These are phyloP conservation scores for Apiospora pterosperma DNA, from an alignment of 2,329 filamentous ascomycete genomes.

Conservation along the genomic window DNA sequence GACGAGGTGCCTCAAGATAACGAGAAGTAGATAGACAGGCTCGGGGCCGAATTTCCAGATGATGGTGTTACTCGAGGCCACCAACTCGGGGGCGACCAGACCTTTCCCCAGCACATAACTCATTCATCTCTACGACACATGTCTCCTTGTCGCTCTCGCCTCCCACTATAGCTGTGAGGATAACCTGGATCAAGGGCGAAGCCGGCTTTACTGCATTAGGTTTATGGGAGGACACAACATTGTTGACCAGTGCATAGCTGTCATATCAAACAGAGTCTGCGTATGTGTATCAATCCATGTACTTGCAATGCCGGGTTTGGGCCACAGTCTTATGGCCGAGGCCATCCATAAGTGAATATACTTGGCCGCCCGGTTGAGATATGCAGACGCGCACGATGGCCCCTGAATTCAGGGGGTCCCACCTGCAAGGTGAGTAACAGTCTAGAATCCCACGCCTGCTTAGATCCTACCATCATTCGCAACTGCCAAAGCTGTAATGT, in stretches of 20 bases:
- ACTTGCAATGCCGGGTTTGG: neutral
- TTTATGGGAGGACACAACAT: neutral
- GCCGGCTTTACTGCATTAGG: neutral
- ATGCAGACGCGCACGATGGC: neutral
- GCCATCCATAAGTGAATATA: no score
- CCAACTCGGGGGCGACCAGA: neutral
- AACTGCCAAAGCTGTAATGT: neutral
- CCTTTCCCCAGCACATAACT: neutral
- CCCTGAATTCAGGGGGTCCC: neutral
- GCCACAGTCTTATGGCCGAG: neutral
- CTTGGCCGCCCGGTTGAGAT: neutral
- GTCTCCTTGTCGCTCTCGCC: neutral
- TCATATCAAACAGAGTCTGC: neutral
- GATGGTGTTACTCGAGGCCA: neutral
- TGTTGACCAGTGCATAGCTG: neutral
- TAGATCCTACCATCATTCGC: neutral
- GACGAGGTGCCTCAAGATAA: neutral
- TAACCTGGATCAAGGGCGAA: neutral
- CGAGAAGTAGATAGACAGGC: neutral
- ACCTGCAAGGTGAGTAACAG: neutral
- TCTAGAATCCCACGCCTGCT: neutral
- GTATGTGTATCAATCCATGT: neutral
- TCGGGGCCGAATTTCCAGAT: neutral
- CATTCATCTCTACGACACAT: no score
- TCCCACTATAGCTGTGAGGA: neutral